These are phyloP conservation scores for Phaseolus coccineus DNA, from an alignment of 331 rosid species.

Conservation along the genomic window DNA sequence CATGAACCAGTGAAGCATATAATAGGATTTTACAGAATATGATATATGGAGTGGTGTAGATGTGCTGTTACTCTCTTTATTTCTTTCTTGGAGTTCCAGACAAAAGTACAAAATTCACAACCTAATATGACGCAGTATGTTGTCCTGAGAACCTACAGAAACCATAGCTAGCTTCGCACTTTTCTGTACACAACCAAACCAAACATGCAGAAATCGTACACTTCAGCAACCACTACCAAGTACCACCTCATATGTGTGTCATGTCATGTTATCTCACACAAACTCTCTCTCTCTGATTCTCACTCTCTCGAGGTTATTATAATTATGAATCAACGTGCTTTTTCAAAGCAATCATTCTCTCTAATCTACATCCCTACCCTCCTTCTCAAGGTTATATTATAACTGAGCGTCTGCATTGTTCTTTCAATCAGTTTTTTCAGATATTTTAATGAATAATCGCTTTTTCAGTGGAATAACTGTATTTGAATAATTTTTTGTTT, in stretches of 20 bases:
- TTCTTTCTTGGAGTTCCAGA: neutral
- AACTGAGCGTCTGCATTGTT: conserved; percentile 29
- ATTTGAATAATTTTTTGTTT: neutral
- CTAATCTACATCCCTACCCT: conserved; percentile 20
- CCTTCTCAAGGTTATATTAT: conserved; percentile 39
- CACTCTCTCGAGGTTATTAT: conserved; percentile 38
- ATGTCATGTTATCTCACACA: neutral
- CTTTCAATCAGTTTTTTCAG: conserved; percentile 35
- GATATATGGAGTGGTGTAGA: conserved; percentile 6
- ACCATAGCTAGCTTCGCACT: conserved; percentile 24
- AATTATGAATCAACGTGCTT: neutral
- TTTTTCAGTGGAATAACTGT: neutral
- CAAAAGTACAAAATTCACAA: neutral
- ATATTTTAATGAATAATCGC: conserved; percentile 18
- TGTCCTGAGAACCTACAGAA: conserved; percentile 10
- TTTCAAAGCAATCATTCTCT: conserved; percentile 43
- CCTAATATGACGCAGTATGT: conserved; percentile 39
- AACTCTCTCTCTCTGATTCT: conserved; percentile 7
- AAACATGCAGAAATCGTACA: conserved; percentile 46
- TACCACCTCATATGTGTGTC: neutral
- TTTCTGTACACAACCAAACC: conserved; percentile 45
- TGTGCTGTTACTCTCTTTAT: neutral
- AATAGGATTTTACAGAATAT: conserved; percentile 14
- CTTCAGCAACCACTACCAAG: conserved; percentile 12
- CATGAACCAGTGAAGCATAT: neutral